These are phyloP conservation scores for Exophiala alcalophila DNA, from an alignment of 2,329 filamentous ascomycete species.

Conservation along the genomic window DNA sequence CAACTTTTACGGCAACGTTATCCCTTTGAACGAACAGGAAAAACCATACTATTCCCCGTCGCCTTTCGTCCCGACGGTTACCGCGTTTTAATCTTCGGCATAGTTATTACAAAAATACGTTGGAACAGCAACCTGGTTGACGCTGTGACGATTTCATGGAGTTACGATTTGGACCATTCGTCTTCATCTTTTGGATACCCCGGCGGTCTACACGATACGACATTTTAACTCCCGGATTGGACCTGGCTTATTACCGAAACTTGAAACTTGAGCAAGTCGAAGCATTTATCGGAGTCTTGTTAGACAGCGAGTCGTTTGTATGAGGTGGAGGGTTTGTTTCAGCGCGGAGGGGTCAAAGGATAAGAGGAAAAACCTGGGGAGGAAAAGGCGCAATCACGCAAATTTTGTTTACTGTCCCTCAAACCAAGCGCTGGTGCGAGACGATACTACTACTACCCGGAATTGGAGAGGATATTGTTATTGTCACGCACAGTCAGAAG, in stretches of 20 bases:
- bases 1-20: conserved; percentile 31
- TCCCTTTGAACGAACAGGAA: conserved; percentile 27
- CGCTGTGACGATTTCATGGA: conserved; percentile 24
- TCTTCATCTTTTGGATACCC: conserved; percentile 16
- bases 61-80: conserved; percentile 23
- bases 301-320: conserved; percentile 7
- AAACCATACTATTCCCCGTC: conserved; percentile 25
- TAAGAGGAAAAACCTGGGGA: conserved; percentile 10
- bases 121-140: conserved; percentile 18
- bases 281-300: conserved; percentile 15
- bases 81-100: conserved; percentile 26
- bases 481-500: no score
- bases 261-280: conserved; percentile 1
- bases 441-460: conserved; percentile 12
- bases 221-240: conserved; percentile 10
- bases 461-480: conserved; percentile 15
- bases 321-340: conserved; percentile 6
- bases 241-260: conserved; percentile 2
- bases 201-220: conserved; percentile 17
- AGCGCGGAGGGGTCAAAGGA: conserved; percentile 4
- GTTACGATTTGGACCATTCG: conserved; percentile 16
- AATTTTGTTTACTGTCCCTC: conserved; percentile 17
- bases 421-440: conserved; percentile 27
- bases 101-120: conserved; percentile 16
- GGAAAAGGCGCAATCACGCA: conserved; percentile 10